Conservation (phyloP, 306 rosid species). For the Vicia faba region DNA sequence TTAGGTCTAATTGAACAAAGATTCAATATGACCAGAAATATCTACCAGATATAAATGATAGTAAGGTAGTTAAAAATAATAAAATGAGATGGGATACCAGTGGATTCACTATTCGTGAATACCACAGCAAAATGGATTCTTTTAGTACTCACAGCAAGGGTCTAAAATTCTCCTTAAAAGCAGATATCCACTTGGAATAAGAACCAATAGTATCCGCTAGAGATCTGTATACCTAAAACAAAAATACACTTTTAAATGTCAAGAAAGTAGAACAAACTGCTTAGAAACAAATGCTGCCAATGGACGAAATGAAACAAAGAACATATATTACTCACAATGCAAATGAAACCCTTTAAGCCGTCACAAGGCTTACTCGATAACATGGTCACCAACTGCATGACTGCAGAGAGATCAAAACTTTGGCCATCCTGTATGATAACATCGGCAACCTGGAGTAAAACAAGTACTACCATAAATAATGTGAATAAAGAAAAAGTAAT, state of each 20-base stretch:
- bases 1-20: slow-evolving; percentile 23
- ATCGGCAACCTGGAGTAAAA: slow-evolving; percentile 80
- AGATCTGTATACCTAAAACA: slow-evolving; percentile 82
- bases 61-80: slow-evolving; percentile 24
- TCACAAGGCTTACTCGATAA: slow-evolving; percentile 72
- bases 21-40: slow-evolving; percentile 17
- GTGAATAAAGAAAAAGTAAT: background rate
- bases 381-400: slow-evolving; percentile 85
- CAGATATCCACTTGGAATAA: slow-evolving; percentile 80
- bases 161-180: slow-evolving; percentile 71
- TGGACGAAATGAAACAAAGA: slow-evolving; percentile 29
- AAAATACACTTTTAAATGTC: slow-evolving; percentile 37
- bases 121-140: slow-evolving; percentile 35
- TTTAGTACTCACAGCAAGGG: slow-evolving; percentile 70
- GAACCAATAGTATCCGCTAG: slow-evolving; percentile 92
- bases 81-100: slow-evolving; percentile 2
- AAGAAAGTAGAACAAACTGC: slow-evolving; percentile 33
- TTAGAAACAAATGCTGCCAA: slow-evolving; percentile 42
- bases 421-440: slow-evolving; percentile 85
- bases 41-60: slow-evolving; percentile 25
- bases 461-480: slow-evolving; percentile 36
- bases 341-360: slow-evolving; percentile 78
- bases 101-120: slow-evolving; percentile 18
- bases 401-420: slow-evolving; percentile 71
- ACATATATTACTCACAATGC: slow-evolving; percentile 64